Percentiles rank a stretch among this genome's conserved stretches.
Conservation (phyloP, 768 basidiomycete species). For the Psilocybe sp. region DNA sequence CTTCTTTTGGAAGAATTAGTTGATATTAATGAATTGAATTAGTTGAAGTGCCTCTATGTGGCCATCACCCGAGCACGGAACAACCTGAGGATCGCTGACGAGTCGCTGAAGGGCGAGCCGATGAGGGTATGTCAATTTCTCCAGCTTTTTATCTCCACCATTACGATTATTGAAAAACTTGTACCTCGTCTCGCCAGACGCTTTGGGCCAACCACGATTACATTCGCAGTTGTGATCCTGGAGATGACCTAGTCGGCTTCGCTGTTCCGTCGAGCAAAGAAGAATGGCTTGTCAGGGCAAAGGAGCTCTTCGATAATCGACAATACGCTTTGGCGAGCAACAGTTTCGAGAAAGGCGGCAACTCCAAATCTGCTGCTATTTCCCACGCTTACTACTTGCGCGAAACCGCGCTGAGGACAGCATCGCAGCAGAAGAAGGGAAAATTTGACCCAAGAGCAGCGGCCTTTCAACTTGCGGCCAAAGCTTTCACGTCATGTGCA, state of each 20-base stretch:
- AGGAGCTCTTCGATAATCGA: conserved; percentile 35
- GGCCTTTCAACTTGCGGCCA: conserved; percentile 45
- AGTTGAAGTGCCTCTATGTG: conserved; percentile 71
- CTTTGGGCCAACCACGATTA: conserved; percentile 48
- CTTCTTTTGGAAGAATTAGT: background rate
- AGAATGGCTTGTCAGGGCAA: conserved; percentile 35
- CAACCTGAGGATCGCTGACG: conserved; percentile 69
- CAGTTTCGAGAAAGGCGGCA: conserved; percentile 35
- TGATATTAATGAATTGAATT: background rate
- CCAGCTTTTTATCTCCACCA: background rate
- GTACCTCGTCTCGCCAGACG: conserved; percentile 28
- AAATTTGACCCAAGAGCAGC: conserved; percentile 11
- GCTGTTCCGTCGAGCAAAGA: conserved; percentile 49
- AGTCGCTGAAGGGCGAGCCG: conserved; percentile 50
- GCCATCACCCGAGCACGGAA: conserved; percentile 69
- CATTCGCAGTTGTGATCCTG: conserved; percentile 49
- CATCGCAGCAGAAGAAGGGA: conserved; percentile 12
- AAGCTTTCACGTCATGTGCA: conserved; percentile 46
- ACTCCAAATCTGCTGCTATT: conserved; percentile 39
- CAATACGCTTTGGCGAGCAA: conserved; percentile 50
- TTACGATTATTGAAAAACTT: background rate
- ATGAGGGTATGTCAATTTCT: conserved; percentile 43
- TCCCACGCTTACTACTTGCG: conserved; percentile 54
- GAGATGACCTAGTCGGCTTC: conserved; percentile 47
- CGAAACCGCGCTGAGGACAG: conserved; percentile 41